Evolutionary conservation across 2,329 filamentous ascomycete species (phyloP).

Genomic region (Botrytis galanthina): DNA sequence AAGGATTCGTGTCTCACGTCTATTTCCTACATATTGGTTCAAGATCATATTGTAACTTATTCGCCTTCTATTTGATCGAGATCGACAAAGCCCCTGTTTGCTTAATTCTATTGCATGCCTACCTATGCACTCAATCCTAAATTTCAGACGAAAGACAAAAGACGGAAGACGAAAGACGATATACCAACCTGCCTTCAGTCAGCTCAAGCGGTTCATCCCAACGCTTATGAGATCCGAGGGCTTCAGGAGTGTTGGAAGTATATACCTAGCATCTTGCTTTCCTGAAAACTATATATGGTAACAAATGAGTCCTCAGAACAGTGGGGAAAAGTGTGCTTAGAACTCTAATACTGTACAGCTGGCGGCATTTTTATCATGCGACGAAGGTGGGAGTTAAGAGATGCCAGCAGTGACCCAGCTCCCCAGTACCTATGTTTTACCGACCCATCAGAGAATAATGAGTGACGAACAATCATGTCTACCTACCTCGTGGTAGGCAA

Average conservation of each 20-base stretch:
- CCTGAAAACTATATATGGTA: not conserved
- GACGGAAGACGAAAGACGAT: not conserved
- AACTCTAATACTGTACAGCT: slow-evolving; percentile 1
- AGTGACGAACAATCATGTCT: slow-evolving; percentile 13
- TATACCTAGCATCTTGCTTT: not conserved
- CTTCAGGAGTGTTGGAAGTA: not conserved
- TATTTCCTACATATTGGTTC: slow-evolving; percentile 8
- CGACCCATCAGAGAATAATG: slow-evolving; percentile 2
- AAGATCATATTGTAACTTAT: not conserved
- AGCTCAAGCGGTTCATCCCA: not conserved
- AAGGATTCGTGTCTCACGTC: slow-evolving; percentile 14
- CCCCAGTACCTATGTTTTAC: not conserved
- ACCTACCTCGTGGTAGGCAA: slow-evolving; percentile 17
- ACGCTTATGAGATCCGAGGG: not conserved
- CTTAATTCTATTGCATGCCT: not conserved
- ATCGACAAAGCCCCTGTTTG: slow-evolving; percentile 13
- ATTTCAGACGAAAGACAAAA: not conserved
- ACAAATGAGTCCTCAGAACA: not conserved
- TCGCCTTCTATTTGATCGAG: slow-evolving; percentile 3
- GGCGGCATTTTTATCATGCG: not conserved
- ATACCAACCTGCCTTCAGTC: not conserved
- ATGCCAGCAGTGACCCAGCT: slow-evolving; percentile 5
- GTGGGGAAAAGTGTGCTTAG: not conserved
- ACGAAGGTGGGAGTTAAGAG: not conserved
- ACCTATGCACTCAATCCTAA: not conserved